Evolutionary conservation across 2,329 filamentous ascomycete species (phyloP), one percentile per base, ranked within the genome.

Genomic region (Cyanodermella asteris): DNA sequence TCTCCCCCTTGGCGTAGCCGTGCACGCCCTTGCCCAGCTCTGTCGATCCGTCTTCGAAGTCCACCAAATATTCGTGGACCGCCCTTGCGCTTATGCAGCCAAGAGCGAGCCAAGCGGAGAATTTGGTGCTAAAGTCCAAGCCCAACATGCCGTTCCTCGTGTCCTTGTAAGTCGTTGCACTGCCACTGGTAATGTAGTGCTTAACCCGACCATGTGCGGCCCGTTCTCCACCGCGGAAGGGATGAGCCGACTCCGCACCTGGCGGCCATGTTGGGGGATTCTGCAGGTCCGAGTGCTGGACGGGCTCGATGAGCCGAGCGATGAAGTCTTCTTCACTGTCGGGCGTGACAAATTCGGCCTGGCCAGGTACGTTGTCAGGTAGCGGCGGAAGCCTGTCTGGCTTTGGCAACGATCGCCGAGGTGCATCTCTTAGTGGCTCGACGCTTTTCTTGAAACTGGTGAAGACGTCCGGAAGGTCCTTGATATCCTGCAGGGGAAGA

Each of bases 81-180:
- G 78, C 72, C 1, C 76, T 64, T 2, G 73, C 69, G 0, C 74
- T 74, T 21, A 82, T 53, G 36, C 66, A 73, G 4, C 77, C 77
- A 8, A 76, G 58, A 0, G 74, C 62, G 1, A 84, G 55, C 41
- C 67, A 84, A 0, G 65, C 70, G 0, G 75, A 78, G 1, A 84
- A 51, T 31, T 81, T 82, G 3, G 74, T 80, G 37, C 69, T 75
- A 39, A 71, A 80, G 34, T 78, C 70, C 2, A 54, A 41, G 2
- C 74, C 75, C 0, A 81, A 43, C 1, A 81, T 54, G 1, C 71
- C 72, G 30, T 82, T 80, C 3, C 74, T 61, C 0, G 71, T 75
- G 11, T 64, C 56, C 38, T 76, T 72, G 44, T 82, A 84, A 2
- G 49, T 46, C 1, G 54, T 61, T 46, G 73, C 64, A 5, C 58